Evolutionary conservation across 805 yeast genomes (phyloP), one percentile per base, ranked within the genome.

Genomic region (Debaryomyces hansenii): DNA sequence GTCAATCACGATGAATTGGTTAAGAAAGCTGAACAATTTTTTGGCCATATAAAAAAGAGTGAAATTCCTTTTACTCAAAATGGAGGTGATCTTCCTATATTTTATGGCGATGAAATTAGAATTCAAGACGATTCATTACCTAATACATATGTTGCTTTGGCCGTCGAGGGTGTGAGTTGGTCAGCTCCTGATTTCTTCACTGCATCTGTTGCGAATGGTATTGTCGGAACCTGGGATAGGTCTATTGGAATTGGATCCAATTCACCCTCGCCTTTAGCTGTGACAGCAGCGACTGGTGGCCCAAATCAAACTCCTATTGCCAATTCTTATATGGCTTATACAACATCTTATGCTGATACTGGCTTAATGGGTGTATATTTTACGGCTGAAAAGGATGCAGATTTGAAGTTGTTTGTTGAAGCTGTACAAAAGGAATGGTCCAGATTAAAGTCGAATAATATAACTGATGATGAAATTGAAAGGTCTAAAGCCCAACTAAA

Each of bases 131-230:
- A 82, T 52, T 74, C 94, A 1, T 70, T 94, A 59, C 96, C 97
- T 28, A 83, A 83, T 6, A 90, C 97, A 1, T 95, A 94, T 68
- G 81, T 91, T 45, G 99, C 97, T 4, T 71, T 94, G 44, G 94
- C 97, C 10, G 85, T 94, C n/a, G 98, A 94, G 74, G 98, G 99
- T 57, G 97, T 91, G 20, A 85, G 96, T 33, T 94, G 99, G 99
- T 85, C 87, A 32, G 89, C 94, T 2, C 90, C 95, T 9, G 97
- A 94, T 65, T 94, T 91, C 70, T 91, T 90, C 74, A 86, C 95
- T 15, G 97, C 96, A 0, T 78, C 95, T 34, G 96, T 92, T 1
- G 95, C 97, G 5, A 97, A 94, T 72, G 97, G 98, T 9, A 86
- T 94, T 47, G 85, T 94, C 38, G 99, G 99, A 33, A 88, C 90